Conservation (phyloP, 2,329 filamentous ascomycete genomes). For the Colletotrichum sp. region DNA sequence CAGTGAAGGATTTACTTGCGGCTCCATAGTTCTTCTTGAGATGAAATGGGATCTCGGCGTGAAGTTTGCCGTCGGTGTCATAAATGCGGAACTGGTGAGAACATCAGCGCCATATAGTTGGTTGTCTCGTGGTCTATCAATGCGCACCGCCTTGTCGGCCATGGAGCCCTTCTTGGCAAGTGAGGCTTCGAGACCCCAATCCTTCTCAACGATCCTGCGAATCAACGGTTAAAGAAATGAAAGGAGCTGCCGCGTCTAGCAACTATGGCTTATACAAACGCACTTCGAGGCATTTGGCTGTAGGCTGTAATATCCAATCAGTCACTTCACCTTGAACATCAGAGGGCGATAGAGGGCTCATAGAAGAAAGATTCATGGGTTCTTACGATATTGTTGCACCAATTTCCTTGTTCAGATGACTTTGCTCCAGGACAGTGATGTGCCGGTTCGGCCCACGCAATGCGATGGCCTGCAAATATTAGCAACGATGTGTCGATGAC, state of each 20-base stretch:
- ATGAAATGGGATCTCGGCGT: constrained; percentile 34
- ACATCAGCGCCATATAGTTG: background rate
- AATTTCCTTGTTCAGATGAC: constrained; percentile 36
- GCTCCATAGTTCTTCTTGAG: constrained; percentile 36
- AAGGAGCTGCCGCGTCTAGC: background rate
- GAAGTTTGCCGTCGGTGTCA: constrained; percentile 21
- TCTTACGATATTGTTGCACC: constrained; percentile 41
- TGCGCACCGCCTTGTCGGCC: constrained; percentile 31
- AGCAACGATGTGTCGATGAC: background rate
- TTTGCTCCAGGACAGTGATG: constrained; percentile 28
- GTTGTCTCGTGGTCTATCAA: too few species aligned
- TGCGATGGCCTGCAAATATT: constrained; percentile 34
- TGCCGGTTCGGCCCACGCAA: constrained; percentile 31
- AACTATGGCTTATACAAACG: too few species aligned
- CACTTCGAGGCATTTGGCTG: constrained; percentile 46
- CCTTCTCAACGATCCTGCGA: background rate
- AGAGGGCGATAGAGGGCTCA: background rate
- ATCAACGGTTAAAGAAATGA: fast-evolving
- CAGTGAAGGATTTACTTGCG: background rate
- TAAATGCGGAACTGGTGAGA: constrained; percentile 33
- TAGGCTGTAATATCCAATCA: constrained; percentile 13
- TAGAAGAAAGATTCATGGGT: fast-evolving
- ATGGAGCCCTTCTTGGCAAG: constrained; percentile 34
- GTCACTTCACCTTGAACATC: background rate
- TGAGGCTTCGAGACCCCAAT: constrained; percentile 32